A percentile compares a stretch with the other conserved stretches of the same genome.
These are phyloP conservation scores for Fusarium sp. DNA, from an alignment of 2,329 filamentous ascomycete species.

Conservation along the genomic window DNA sequence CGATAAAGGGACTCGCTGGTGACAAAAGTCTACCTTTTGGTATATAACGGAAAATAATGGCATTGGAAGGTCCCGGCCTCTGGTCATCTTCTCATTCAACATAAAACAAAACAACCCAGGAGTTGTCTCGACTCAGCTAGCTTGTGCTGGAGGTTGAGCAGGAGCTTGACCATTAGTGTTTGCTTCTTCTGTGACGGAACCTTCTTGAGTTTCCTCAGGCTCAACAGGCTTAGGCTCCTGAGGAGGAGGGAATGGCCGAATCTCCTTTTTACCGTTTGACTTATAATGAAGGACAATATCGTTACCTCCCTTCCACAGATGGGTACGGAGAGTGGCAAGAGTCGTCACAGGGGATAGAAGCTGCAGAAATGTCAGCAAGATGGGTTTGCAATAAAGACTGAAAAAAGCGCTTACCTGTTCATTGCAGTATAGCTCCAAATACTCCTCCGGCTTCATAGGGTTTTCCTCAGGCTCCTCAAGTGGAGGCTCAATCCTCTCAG, in stretches of 20 bases:
- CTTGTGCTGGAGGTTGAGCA: slow-evolving; percentile 14
- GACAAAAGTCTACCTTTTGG: slow-evolving; percentile 19
- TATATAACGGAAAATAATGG: slow-evolving; percentile 13
- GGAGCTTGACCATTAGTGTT: slow-evolving; percentile 19
- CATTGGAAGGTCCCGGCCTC: not conserved
- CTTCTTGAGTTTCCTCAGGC: slow-evolving; percentile 35
- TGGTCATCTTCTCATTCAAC: not conserved
- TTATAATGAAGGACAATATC: slow-evolving; percentile 94
- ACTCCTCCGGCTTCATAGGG: slow-evolving; percentile 84
- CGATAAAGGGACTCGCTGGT: slow-evolving; percentile 30
- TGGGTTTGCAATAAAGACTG: not conserved
- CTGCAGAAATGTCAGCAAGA: slow-evolving; percentile 49
- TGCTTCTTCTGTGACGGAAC: slow-evolving; percentile 27
- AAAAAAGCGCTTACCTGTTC: slow-evolving; percentile 73
- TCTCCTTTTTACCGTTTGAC: slow-evolving; percentile 83
- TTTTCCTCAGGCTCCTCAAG: slow-evolving; percentile 68
- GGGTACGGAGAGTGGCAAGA: slow-evolving; percentile 89
- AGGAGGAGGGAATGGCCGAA: slow-evolving; percentile 52
- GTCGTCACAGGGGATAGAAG: slow-evolving; percentile 85
- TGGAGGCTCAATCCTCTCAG: slow-evolving; percentile 87
- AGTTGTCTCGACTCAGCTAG: slow-evolving; percentile 12
- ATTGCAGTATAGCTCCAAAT: slow-evolving; percentile 94
- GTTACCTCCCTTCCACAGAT: slow-evolving; percentile 94
- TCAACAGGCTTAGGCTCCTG: slow-evolving; percentile 33
- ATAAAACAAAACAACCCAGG: not conserved